Percentiles rank a stretch among this genome's conserved stretches.
Conservation (phyloP, 2,329 filamentous ascomycete species). For the Colletotrichum filicis region DNA sequence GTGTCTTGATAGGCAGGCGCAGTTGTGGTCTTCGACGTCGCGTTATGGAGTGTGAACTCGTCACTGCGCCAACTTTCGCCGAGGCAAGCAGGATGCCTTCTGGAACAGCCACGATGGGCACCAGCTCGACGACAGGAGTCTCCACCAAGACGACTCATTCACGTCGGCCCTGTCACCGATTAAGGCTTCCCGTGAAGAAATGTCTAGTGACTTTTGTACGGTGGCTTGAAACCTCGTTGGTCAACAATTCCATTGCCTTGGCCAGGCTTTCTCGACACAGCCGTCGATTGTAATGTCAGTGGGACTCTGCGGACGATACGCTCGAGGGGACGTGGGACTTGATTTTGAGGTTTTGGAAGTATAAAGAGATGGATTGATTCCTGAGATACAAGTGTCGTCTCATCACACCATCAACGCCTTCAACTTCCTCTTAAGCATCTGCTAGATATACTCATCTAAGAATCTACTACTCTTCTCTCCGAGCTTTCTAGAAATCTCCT, state of each 20-base stretch:
- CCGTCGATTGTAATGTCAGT: background rate
- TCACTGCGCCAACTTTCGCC: background rate
- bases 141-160: constrained; percentile 3
- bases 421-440: background rate
- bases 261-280: background rate
- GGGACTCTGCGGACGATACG: background rate
- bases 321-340: background rate
- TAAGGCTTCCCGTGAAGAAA: constrained; percentile 11
- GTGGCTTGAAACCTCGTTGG: constrained; percentile 4
- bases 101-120: constrained; percentile 1
- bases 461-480: background rate
- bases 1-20: background rate
- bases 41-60: constrained; percentile 8
- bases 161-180: constrained; percentile 1
- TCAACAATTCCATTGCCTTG: background rate
- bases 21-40: background rate
- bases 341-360: background rate
- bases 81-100: constrained; percentile 2
- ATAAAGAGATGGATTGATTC: background rate
- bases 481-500: background rate
- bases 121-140: background rate
- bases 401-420: background rate
- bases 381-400: background rate
- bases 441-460: background rate
- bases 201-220: background rate